Conservation (phyloP, 2,329 filamentous ascomycete species). For the Proliferodiscus dingleyae region DNA sequence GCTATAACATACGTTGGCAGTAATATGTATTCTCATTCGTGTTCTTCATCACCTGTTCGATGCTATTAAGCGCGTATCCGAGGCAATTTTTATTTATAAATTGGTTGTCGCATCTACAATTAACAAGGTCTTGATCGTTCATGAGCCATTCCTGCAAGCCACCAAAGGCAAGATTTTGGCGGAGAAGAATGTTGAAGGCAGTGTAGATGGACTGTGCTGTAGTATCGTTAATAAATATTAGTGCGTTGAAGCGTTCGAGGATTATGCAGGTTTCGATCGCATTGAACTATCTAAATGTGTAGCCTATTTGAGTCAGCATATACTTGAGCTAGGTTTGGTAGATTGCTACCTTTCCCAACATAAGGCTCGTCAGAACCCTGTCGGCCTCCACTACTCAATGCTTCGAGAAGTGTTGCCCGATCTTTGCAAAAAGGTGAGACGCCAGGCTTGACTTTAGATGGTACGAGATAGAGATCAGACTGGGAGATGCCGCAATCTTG, state of each 20-base stretch:
- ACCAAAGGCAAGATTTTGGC: conserved; percentile 36
- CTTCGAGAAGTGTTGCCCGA: conserved; percentile 33
- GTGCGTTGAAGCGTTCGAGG: conserved; percentile 37
- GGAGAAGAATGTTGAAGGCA: conserved; percentile 41
- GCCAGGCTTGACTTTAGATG: conserved; percentile 8
- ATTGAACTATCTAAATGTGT: conserved; percentile 40
- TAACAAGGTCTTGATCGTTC: conserved; percentile 27
- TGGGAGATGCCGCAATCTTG: conserved; percentile 21
- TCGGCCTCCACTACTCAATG: conserved; percentile 38
- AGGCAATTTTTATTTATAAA: conserved; percentile 34
- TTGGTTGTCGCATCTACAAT: conserved; percentile 38
- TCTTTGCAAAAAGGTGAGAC: conserved; percentile 22
- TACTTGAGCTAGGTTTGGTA: neutral
- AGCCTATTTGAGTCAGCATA: conserved; percentile 23
- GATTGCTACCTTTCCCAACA: conserved; percentile 20
- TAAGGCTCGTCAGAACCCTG: conserved; percentile 38
- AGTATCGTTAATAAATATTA: conserved; percentile 40
- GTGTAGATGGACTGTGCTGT: conserved; percentile 37
- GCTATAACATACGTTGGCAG: conserved; percentile 14
- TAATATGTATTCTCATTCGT: conserved; percentile 13
- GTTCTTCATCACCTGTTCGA: conserved; percentile 16
- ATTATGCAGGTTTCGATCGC: conserved; percentile 40
- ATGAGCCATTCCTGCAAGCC: conserved; percentile 37
- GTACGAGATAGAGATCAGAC: conserved; percentile 20
- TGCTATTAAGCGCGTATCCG: conserved; percentile 24